Conservation (phyloP, 129 eudicot genomes). For the Tagetes patula region DNA sequence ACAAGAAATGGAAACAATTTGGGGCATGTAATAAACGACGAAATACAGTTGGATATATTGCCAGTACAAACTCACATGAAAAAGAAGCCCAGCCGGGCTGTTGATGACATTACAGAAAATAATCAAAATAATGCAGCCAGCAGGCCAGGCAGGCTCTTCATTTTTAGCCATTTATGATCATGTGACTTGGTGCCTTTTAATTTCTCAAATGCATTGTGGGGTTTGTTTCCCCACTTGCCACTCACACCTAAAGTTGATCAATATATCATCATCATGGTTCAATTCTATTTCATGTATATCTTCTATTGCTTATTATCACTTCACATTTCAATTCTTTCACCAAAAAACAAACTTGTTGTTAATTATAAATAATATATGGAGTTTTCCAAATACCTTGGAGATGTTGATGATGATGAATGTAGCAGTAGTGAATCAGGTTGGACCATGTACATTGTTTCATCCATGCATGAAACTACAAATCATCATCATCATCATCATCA, state of each 20-base stretch:
- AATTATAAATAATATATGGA: conserved; percentile 35
- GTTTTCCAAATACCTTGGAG: conserved; percentile 40
- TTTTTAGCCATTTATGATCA: conserved; percentile 56
- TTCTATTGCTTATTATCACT: neutral
- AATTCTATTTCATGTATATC: neutral
- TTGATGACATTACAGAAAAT: conserved; percentile 56
- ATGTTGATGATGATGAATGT: conserved; percentile 50
- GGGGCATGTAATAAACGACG: conserved; percentile 45
- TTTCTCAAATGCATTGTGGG: conserved; percentile 50
- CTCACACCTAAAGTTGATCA: conserved; percentile 36
- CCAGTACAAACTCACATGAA: conserved; percentile 68
- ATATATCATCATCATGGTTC: conserved; percentile 35
- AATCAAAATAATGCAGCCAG: conserved; percentile 41
- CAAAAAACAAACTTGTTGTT: neutral
- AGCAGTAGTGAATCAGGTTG: conserved; percentile 92
- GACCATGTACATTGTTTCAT: conserved; percentile 73
- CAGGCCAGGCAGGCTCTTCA: conserved; percentile 36
- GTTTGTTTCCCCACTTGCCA: conserved; percentile 36
- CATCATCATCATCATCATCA: conserved; percentile 23
- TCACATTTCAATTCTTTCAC: conserved; percentile 18
- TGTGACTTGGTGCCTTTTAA: conserved; percentile 46
- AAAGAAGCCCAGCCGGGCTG: conserved; percentile 40
- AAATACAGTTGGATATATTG: conserved; percentile 61
- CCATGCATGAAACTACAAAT: conserved; percentile 34
- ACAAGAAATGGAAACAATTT: conserved; percentile 39